Evolutionary conservation across 2,329 filamentous ascomycete genomes (phyloP), one percentile per base, ranked within the genome.

Genomic region (Sclerotinia sclerotiorum): DNA sequence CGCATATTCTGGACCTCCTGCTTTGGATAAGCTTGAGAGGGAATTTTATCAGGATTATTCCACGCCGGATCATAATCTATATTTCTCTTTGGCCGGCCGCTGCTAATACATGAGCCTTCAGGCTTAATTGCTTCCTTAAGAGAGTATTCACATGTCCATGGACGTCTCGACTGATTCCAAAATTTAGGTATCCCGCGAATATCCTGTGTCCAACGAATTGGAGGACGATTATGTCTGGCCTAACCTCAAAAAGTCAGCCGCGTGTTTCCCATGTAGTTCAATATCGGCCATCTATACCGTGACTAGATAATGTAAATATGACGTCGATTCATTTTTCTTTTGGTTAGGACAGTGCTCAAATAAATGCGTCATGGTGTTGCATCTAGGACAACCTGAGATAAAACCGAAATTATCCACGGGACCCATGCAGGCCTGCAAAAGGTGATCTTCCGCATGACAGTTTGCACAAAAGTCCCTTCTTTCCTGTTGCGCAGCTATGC

Each of bases 341-440:
- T 21, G 29, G 2, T 5, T 1, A n/a, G 7, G 10, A 15, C 57
- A 61, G 19, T 61, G 11, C 7, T 61, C 29, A 3, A 13, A 63
- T 39, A 27, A 21, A 27, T 63, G 60, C 15, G 8, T 7, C 13
- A 11, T 63, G 4, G 21, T 51, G 8, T 63, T 63, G n/a, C 60
- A 51, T 21, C 3, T 3, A n/a, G 46, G 60, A 27, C 60, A 62
- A 21, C 60, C 60, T 15, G 60, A 63, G 15, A 63, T 42, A 5
- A 63, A 63, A 3, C 60, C 60, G 39, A 51, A 63, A 7, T 63
- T 32, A 39, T 63, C 60, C 32, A 63, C 60, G 13, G 60, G 60
- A 21, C 46, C 29, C 15, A 51, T 19, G n/a, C 60, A 63, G 8
- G 1, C 11, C 7, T 5, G 10, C 32, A 63, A 42, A 8, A 6